A percentile compares a stretch with the other conserved stretches of the same genome.
Evolutionary conservation across 148 eudicot species (phyloP).

Genomic region (Simmondsia chinensis): DNA sequence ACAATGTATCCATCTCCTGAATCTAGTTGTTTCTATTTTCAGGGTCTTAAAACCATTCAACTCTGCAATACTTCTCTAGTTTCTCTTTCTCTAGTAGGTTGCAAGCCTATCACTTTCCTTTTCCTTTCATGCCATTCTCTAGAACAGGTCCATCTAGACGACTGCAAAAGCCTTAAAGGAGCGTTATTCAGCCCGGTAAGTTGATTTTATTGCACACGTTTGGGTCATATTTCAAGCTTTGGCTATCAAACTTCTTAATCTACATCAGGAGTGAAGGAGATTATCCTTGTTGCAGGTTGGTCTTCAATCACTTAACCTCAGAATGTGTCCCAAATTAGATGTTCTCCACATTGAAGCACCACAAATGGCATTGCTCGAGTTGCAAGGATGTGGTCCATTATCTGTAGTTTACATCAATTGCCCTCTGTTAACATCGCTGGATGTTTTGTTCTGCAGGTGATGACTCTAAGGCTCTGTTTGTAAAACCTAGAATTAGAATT

Average conservation of each 20-base stretch:
- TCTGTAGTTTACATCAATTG: constrained; percentile 78
- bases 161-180: constrained; percentile 93
- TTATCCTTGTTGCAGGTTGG: constrained; percentile 56
- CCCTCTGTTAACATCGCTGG: constrained; percentile 79
- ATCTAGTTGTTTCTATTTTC: constrained; percentile 18
- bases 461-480: too few species aligned
- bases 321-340: constrained; percentile 86
- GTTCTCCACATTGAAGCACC: constrained; percentile 70
- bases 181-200: constrained; percentile 82
- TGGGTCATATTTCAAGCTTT: too few species aligned
- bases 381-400: constrained; percentile 94
- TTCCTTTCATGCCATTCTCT: constrained; percentile 65
- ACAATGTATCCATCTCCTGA: too few species aligned
- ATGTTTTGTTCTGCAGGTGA: constrained; percentile 97
- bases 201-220: neutral
- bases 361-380: constrained; percentile 68
- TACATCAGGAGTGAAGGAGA: too few species aligned
- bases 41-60: constrained; percentile 68
- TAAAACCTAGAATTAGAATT: too few species aligned
- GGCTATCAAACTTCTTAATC: too few species aligned
- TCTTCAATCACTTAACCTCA: constrained; percentile 79
- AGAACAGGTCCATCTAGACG: constrained; percentile 76
- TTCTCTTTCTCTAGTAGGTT: constrained; percentile 80
- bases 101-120: constrained; percentile 59
- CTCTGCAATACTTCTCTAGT: constrained; percentile 60